phyloP scores from a whole-genome alignment of 495 filamentous ascomycete species.

The Podospora fimiseda region DNA sequence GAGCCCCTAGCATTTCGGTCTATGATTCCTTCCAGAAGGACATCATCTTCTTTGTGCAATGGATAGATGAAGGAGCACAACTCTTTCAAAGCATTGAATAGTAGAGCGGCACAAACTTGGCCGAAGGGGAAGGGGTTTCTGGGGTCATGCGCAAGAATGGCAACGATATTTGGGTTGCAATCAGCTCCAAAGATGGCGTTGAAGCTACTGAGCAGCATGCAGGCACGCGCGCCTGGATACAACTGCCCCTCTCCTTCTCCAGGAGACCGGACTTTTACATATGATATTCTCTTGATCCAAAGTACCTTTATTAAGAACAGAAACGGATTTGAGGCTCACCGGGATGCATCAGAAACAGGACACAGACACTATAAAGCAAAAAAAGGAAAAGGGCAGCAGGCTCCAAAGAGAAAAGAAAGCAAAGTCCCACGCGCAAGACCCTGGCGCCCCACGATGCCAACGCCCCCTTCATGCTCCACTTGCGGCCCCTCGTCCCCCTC shows the following conservation, averaged over 20 bases:
- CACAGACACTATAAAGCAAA: too few relatives aligned
- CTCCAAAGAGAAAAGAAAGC: conserved; percentile 2
- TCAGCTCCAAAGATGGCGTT: not conserved
- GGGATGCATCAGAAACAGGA: not conserved
- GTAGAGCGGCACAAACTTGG: conserved; percentile 9
- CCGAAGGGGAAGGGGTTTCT: conserved; percentile 5
- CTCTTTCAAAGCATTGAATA: conserved; percentile 8
- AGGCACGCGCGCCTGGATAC: conserved; percentile 12
- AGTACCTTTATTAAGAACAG: not conserved
- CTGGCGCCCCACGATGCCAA: conserved; percentile 18
- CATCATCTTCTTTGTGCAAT: too few relatives aligned
- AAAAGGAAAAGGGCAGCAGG: conserved; percentile 1
- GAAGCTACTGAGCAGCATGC: conserved; percentile 6
- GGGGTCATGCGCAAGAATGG: conserved; percentile 5
- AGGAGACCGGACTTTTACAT: too few relatives aligned
- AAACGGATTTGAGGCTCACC: not conserved
- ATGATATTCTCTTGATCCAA: too few relatives aligned
- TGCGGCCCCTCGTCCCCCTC: conserved; percentile 4
- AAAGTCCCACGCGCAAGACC: conserved; percentile 16
- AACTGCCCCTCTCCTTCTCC: conserved; percentile 4
- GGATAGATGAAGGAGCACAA: conserved; percentile 5
- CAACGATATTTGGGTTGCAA: not conserved
- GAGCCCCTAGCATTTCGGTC: conserved; percentile 1
- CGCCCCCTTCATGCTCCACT: conserved; percentile 15
- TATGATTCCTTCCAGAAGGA: conserved; percentile 3